phyloP scores from a whole-genome alignment of 2,329 filamentous ascomycete species.

The Curvularia eragrostidis region DNA sequence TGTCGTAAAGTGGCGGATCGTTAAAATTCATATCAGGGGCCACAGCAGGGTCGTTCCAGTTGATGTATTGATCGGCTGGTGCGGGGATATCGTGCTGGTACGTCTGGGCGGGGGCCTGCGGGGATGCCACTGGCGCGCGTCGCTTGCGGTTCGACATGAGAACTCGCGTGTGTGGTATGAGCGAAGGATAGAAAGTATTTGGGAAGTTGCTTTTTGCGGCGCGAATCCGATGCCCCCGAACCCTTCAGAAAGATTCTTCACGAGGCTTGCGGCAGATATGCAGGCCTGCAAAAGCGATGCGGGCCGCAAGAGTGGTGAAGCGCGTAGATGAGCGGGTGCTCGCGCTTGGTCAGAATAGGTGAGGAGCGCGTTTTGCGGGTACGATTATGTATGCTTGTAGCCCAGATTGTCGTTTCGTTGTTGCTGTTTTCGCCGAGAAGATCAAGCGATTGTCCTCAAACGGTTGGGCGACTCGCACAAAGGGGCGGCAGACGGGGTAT shows the following conservation, averaged over 20 bases:
- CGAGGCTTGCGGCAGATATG: neutral
- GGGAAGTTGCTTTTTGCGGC: constrained; percentile 1
- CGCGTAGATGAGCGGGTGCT: neutral
- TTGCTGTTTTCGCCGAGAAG: constrained; percentile 23
- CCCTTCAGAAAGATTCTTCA: constrained; percentile 9
- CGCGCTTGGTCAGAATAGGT: neutral
- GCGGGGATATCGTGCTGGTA: constrained; percentile 57
- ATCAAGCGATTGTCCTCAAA: constrained; percentile 23
- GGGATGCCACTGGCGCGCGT: constrained; percentile 73
- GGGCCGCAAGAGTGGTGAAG: constrained; percentile 5
- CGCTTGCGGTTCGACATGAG: constrained; percentile 66
- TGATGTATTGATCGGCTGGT: constrained; percentile 44
- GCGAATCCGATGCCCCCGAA: constrained; percentile 12
- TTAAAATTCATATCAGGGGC: constrained; percentile 41
- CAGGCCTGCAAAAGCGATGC: constrained; percentile 13
- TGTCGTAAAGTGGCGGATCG: constrained; percentile 49
- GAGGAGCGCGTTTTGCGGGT: constrained; percentile 5
- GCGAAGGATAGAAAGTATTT: neutral
- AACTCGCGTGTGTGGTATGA: constrained; percentile 8
- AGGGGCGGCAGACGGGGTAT: constrained; percentile 9
- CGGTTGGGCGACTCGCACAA: constrained; percentile 21
- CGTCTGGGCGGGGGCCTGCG: constrained; percentile 62
- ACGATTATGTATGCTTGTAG: constrained; percentile 21
- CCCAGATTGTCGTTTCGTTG: constrained; percentile 25
- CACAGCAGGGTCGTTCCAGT: constrained; percentile 43